phyloP scores from a whole-genome alignment of 1,139 yeast species.

The Wickerhamiella infanticola region DNA sequence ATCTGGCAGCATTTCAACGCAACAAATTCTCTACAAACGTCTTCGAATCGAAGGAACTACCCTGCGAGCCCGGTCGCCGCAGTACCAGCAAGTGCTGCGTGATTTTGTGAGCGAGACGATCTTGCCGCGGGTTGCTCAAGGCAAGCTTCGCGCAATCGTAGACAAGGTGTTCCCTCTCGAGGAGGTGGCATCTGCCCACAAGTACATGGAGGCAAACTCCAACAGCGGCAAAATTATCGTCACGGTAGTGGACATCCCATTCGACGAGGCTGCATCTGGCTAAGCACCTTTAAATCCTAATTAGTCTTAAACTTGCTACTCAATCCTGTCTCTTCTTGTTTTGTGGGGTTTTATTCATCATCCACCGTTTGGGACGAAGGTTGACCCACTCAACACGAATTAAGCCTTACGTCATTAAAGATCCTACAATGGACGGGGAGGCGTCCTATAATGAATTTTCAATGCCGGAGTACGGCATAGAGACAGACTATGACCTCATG shows the following conservation, averaged over 20 bases:
- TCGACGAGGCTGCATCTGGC: not conserved
- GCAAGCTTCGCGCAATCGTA: constrained; percentile 16
- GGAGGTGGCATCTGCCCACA: constrained; percentile 21
- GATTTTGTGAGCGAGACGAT: constrained; percentile 17
- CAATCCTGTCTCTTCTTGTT: no score
- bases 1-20: constrained; percentile 10
- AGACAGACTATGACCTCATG: constrained; percentile 9
- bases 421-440: not conserved
- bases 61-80: constrained; percentile 18
- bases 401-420: not conserved
- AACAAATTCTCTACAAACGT: constrained; percentile 17
- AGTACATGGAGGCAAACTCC: constrained; percentile 18
- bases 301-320: no score
- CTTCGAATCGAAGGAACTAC: constrained; percentile 21
- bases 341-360: no score
- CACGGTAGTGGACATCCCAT: constrained; percentile 7
- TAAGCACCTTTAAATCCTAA: not conserved
- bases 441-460: not conserved
- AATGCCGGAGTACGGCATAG: not conserved
- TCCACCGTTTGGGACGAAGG: no score
- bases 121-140: constrained; percentile 17
- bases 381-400: not conserved
- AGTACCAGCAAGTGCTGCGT: constrained; percentile 18
- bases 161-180: constrained; percentile 17
- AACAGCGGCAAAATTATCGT: constrained; percentile 22